These are phyloP conservation scores for Trichoderma polysporum DNA, from an alignment of 2,329 filamentous ascomycete genomes.

Conservation along the genomic window DNA sequence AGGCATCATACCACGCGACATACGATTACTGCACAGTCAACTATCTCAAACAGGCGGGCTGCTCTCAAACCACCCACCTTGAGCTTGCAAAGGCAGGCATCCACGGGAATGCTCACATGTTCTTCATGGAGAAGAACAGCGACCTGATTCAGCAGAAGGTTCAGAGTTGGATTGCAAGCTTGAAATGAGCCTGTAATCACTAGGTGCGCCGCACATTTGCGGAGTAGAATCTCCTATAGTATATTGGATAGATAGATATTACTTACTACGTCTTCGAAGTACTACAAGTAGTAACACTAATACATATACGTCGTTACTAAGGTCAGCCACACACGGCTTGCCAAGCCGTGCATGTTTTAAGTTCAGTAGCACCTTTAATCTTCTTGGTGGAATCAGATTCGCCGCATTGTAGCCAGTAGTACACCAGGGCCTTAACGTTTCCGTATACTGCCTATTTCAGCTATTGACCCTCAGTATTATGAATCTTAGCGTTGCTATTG, in stretches of 20 bases:
- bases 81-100: conserved; percentile 41
- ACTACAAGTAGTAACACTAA: too few relatives aligned
- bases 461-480: too few relatives aligned
- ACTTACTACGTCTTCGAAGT: too few relatives aligned
- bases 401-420: too few relatives aligned
- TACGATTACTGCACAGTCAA: conserved; percentile 46
- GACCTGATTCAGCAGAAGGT: conserved; percentile 35
- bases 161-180: conserved; percentile 26
- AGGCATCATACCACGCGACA: conserved; percentile 45
- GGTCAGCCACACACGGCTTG: too few relatives aligned
- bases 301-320: too few relatives aligned
- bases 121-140: conserved; percentile 51
- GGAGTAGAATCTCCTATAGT: background rate
- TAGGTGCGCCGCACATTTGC: background rate
- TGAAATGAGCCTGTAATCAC: background rate
- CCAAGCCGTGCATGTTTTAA: too few relatives aligned
- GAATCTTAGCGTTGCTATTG: too few relatives aligned
- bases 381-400: too few relatives aligned
- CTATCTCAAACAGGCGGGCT: conserved; percentile 46
- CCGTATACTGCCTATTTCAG: too few relatives aligned
- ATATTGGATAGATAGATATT: background rate
- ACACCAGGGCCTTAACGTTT: too few relatives aligned
- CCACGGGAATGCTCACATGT: conserved; percentile 48
- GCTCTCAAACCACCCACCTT: conserved; percentile 35
- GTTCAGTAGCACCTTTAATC: too few relatives aligned